These are phyloP conservation scores for Acanthamoeba royreba DNA, from an alignment of 208 protist genomes.

Conservation along the genomic window DNA sequence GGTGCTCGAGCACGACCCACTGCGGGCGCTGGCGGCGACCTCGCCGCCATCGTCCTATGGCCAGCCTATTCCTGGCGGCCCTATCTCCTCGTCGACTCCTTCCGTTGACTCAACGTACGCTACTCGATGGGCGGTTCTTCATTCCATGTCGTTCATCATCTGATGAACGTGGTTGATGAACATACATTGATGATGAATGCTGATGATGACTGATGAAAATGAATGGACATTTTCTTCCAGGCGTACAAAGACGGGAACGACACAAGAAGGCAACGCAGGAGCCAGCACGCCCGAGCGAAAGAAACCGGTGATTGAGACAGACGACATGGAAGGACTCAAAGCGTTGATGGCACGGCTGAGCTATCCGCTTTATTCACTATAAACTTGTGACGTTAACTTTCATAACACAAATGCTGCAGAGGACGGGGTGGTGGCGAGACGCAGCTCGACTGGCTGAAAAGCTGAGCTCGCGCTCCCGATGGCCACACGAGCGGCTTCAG, in stretches of 20 bases:
- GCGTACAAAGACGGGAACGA: too few species aligned
- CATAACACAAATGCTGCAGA: not conserved
- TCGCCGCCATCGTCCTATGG: not conserved
- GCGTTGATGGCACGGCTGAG: not conserved
- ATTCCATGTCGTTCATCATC: too few species aligned
- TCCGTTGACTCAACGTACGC: too few species aligned
- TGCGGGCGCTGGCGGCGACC: not conserved
- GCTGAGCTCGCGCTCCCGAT: not conserved
- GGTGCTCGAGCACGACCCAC: not conserved
- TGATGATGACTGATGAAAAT: too few species aligned
- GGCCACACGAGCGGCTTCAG: not conserved
- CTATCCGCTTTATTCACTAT: not conserved
- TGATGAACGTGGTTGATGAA: too few species aligned
- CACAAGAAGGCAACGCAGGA: not conserved
- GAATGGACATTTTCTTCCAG: too few species aligned
- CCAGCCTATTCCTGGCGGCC: too few species aligned
- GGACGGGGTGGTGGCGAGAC: not conserved
- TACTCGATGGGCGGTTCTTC: too few species aligned
- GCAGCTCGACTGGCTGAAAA: not conserved
- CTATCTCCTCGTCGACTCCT: too few species aligned
- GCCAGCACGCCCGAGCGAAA: not conserved
- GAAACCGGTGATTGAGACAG: not conserved
- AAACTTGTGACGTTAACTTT: not conserved
- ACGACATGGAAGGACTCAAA: conserved; percentile 25
- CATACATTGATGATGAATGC: too few species aligned